These are phyloP conservation scores for Fraxinus ornus DNA, from an alignment of 305 asterid species.

Conservation along the genomic window DNA sequence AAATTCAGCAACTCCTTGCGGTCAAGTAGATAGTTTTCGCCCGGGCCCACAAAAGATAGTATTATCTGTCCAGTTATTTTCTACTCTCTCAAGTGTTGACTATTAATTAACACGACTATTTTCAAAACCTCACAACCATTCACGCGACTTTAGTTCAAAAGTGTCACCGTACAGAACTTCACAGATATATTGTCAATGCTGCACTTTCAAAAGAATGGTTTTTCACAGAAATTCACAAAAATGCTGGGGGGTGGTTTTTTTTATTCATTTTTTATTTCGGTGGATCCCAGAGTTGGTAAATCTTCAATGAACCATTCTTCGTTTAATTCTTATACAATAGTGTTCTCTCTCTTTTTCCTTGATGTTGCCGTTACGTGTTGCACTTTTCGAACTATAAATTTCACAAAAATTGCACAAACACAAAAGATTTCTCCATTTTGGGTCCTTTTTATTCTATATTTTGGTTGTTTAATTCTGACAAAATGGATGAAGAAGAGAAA, in stretches of 20 bases:
- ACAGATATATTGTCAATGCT: neutral
- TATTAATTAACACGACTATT: neutral
- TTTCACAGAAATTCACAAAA: no score
- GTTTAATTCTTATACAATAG: neutral
- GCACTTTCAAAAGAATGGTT: no score
- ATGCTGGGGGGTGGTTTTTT: no score
- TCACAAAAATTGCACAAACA: neutral
- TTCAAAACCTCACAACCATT: neutral
- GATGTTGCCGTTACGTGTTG: neutral
- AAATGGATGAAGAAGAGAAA: conserved; percentile 42
- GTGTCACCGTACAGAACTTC: neutral
- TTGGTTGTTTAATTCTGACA: neutral
- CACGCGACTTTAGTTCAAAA: neutral
- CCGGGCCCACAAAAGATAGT: neutral
- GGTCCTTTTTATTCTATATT: neutral
- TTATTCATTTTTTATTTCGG: no score
- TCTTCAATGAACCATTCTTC: no score
- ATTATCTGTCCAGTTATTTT: neutral
- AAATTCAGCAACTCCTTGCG: neutral
- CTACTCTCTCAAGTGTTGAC: neutral
- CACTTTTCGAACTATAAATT: neutral
- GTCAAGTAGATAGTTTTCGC: neutral
- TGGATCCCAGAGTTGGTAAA: no score
- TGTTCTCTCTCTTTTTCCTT: neutral
- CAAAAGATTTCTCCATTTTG: neutral